Percentiles rank a stretch among this genome's conserved stretches.
These are phyloP conservation scores for Fusarium sp. DNA, from an alignment of 2,329 filamentous ascomycete genomes.

Conservation along the genomic window DNA sequence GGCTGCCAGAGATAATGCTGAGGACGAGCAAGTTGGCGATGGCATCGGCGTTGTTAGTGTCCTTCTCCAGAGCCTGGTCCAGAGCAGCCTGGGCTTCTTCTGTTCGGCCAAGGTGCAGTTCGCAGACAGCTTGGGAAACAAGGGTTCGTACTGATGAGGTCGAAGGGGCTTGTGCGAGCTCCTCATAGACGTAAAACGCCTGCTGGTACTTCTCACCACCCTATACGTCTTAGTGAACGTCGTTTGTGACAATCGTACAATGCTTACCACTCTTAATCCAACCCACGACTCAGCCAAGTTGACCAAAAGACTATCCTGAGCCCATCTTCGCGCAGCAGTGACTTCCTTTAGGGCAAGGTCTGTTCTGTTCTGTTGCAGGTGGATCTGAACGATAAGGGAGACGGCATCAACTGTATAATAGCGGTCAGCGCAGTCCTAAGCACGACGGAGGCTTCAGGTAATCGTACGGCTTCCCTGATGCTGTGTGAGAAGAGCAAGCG, in stretches of 20 bases:
- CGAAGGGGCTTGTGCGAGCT: slow-evolving; percentile 88
- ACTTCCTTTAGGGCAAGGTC: slow-evolving; percentile 95
- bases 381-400: slow-evolving; percentile 90
- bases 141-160: slow-evolving; percentile 82
- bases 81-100: slow-evolving; percentile 92
- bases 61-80: slow-evolving; percentile 81
- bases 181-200: slow-evolving; percentile 97
- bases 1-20: slow-evolving; percentile 81
- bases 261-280: slow-evolving; percentile 81
- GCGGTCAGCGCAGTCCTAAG: slow-evolving; percentile 44
- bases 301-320: slow-evolving; percentile 92
- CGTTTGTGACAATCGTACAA: not conserved
- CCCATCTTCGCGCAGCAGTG: slow-evolving; percentile 87
- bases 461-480: slow-evolving; percentile 87
- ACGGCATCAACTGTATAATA: slow-evolving; percentile 75
- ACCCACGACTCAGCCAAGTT: slow-evolving; percentile 98
- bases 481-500: slow-evolving; percentile 80
- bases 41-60: slow-evolving; percentile 77
- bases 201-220: slow-evolving; percentile 97
- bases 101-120: slow-evolving; percentile 88
- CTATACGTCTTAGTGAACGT: slow-evolving; percentile 60
- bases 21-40: slow-evolving; percentile 88
- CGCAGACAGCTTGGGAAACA: slow-evolving; percentile 89
- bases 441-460: not conserved
- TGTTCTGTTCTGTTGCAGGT: slow-evolving; percentile 90